Evolutionary conservation across 306 rosid genomes (phyloP).

Genomic region (Acmispon strigosus): DNA sequence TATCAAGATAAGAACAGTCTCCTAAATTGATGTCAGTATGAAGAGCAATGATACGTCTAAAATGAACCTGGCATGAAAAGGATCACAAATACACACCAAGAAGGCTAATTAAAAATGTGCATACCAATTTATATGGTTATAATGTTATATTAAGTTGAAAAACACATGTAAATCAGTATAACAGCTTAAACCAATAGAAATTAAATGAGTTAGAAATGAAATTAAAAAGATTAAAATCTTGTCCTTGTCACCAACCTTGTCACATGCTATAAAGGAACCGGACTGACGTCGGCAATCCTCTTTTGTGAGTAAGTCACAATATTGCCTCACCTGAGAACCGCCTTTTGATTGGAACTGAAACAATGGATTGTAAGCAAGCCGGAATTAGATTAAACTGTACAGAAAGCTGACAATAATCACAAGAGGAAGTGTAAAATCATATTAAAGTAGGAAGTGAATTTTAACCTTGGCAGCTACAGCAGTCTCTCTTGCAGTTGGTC

Average conservation of each 20-base stretch:
- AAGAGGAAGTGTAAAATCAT: not conserved
- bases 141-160: not conserved
- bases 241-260: slow-evolving; percentile 56
- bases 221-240: not conserved
- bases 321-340: slow-evolving; percentile 78
- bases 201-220: not conserved
- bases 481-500: slow-evolving; percentile 93
- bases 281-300: slow-evolving; percentile 91
- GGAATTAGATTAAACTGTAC: not conserved
- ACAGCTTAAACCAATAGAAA: not conserved
- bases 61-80: slow-evolving; percentile 70
- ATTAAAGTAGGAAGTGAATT: not conserved
- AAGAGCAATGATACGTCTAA: slow-evolving; percentile 87
- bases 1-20: slow-evolving; percentile 95
- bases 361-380: slow-evolving; percentile 16
- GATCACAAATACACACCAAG: slow-evolving; percentile 5
- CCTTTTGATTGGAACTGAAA: slow-evolving; percentile 91
- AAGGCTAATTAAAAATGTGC: not conserved
- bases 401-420: not conserved
- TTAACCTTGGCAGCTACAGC: slow-evolving; percentile 94
- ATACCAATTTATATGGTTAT: not conserved
- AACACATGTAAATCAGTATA: not conserved
- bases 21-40: slow-evolving; percentile 96
- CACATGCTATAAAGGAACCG: slow-evolving; percentile 81
- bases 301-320: slow-evolving; percentile 85